Percentiles rank a stretch among this genome's conserved stretches.
Evolutionary conservation across 177 flowering plant species (phyloP).

Genomic region (Tripterygium wilfordii): DNA sequence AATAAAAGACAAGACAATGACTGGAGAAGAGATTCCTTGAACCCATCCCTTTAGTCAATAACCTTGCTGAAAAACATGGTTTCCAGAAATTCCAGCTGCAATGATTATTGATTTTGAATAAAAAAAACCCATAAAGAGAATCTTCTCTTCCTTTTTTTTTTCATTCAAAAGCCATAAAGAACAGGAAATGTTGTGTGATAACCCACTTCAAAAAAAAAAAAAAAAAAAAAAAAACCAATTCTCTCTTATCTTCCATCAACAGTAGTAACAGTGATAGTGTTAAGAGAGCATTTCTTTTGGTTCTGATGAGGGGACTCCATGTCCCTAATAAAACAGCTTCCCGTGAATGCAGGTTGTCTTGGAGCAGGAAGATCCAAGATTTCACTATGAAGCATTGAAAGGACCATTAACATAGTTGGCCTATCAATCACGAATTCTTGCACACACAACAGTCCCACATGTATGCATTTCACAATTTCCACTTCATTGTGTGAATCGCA

Average conservation of each 20-base stretch:
- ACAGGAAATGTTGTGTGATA: too few relatives aligned
- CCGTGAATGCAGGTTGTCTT: slow-evolving; percentile 14
- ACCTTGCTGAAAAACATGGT: too few relatives aligned
- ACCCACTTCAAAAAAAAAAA: too few relatives aligned
- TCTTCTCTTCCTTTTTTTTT: too few relatives aligned
- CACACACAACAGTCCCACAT: slow-evolving; percentile 30
- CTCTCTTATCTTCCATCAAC: not conserved
- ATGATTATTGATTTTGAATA: too few relatives aligned
- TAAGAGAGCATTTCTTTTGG: not conserved
- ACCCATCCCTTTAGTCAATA: too few relatives aligned
- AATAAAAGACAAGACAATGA: too few relatives aligned
- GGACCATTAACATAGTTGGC: slow-evolving; percentile 12
- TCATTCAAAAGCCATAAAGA: too few relatives aligned
- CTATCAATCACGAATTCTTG: slow-evolving; percentile 23
- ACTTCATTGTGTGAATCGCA: not conserved
- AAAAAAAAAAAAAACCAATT: not conserved
- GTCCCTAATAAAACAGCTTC: not conserved
- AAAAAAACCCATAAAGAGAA: too few relatives aligned
- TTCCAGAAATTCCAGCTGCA: too few relatives aligned
- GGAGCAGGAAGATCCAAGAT: slow-evolving; percentile 8
- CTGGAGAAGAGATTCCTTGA: too few relatives aligned
- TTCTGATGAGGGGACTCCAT: not conserved
- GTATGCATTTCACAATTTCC: slow-evolving; percentile 23
- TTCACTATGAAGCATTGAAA: slow-evolving; percentile 13
- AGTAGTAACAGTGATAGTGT: not conserved